Percentiles rank a stretch among this genome's conserved stretches.
These are phyloP conservation scores for Calonectria fujianensis DNA, from an alignment of 2,329 filamentous ascomycete genomes.

Conservation along the genomic window DNA sequence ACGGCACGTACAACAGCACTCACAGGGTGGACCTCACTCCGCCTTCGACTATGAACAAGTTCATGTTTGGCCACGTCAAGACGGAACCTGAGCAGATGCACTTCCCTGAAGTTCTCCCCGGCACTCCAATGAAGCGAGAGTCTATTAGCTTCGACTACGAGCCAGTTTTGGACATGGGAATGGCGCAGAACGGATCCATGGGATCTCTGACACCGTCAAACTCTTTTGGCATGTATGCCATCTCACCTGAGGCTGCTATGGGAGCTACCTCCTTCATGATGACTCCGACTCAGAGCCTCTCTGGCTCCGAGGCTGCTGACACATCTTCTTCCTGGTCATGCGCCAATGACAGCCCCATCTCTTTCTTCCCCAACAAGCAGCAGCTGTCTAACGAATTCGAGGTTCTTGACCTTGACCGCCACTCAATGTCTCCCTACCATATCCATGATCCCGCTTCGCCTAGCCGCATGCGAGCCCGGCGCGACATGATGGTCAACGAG, in stretches of 20 bases:
- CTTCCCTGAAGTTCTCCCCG: conserved; percentile 58
- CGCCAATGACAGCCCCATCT: conserved; percentile 64
- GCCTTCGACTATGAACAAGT: conserved; percentile 60
- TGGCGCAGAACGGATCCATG: conserved; percentile 59
- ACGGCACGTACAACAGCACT: conserved; percentile 55
- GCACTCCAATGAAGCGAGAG: conserved; percentile 62
- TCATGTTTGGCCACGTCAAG: conserved; percentile 60
- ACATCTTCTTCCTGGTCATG: conserved; percentile 63
- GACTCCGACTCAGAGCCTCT: conserved; percentile 63
- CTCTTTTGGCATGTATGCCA: conserved; percentile 60
- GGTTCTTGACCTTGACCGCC: conserved; percentile 60
- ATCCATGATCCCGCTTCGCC: conserved; percentile 59
- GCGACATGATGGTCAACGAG: conserved; percentile 64
- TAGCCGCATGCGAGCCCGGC: conserved; percentile 59
- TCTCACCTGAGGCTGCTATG: conserved; percentile 60
- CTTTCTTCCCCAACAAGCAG: conserved; percentile 61
- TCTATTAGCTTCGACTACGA: conserved; percentile 62
- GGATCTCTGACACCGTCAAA: conserved; percentile 62
- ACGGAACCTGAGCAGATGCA: conserved; percentile 59
- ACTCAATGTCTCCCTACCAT: conserved; percentile 61
- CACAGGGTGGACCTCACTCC: conserved; percentile 61
- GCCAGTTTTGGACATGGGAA: conserved; percentile 62
- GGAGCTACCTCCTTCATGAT: conserved; percentile 62
- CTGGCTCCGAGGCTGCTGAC: conserved; percentile 63
- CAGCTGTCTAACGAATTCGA: conserved; percentile 58